Percentiles rank a stretch among this genome's conserved stretches.
phyloP scores from a whole-genome alignment of 805 yeast species.

The Monosporozyma servazzii region DNA sequence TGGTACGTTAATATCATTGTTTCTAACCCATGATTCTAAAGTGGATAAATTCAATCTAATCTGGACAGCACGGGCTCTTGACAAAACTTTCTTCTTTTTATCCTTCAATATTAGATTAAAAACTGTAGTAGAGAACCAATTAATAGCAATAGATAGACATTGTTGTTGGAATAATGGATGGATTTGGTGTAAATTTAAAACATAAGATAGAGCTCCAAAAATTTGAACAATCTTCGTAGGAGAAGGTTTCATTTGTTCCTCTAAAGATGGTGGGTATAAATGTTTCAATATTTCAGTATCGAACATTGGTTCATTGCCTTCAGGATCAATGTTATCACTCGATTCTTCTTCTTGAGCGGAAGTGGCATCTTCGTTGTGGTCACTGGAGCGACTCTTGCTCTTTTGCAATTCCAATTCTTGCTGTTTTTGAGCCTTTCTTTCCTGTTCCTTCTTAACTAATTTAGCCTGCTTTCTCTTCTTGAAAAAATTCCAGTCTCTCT shows the following conservation, averaged over 20 bases:
- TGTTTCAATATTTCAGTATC: slow-evolving; percentile 68
- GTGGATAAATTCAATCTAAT: slow-evolving; percentile 77
- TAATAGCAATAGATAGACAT: slow-evolving; percentile 65
- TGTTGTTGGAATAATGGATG: slow-evolving; percentile 73
- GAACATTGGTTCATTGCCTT: slow-evolving; percentile 23
- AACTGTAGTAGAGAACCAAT: slow-evolving; percentile 62
- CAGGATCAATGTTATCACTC: background rate
- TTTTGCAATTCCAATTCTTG: slow-evolving; percentile 1
- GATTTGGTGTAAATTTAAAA: slow-evolving; percentile 70
- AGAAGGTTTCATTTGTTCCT: slow-evolving; percentile 76
- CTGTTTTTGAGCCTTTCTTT: slow-evolving; percentile 7
- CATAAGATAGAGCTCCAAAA: slow-evolving; percentile 79
- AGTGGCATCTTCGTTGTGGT: background rate
- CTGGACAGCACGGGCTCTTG: slow-evolving; percentile 83
- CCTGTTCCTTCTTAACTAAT: slow-evolving; percentile 8
- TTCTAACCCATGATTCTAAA: slow-evolving; percentile 88
- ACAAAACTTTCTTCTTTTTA: slow-evolving; percentile 47
- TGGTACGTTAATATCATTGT: slow-evolving; percentile 25
- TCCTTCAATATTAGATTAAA: slow-evolving; percentile 66
- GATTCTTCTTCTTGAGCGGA: background rate
- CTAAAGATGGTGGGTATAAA: slow-evolving; percentile 77
- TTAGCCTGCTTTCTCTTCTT: slow-evolving; percentile 32
- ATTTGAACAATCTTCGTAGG: slow-evolving; percentile 81
- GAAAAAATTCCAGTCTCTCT: slow-evolving; percentile 60
- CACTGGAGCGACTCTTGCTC: background rate